Base-by-base conservation (phyloP, 805 yeast species). In the Nakazawaea holstii region DNA sequence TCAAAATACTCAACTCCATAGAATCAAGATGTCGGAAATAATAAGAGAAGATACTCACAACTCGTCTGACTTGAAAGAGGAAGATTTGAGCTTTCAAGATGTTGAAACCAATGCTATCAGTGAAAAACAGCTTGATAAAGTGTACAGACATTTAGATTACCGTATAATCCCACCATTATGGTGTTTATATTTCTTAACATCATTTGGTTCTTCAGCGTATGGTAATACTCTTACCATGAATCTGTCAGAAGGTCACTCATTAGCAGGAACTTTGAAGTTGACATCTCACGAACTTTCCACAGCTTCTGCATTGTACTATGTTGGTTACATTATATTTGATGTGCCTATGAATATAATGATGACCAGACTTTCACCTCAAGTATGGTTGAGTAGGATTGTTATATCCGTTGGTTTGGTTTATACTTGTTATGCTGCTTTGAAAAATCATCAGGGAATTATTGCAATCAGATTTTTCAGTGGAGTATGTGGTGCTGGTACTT, bases 201-300 rank as follows among this genome's bases (percentile, higher is more conserved):
- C 95, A 1, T 87, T 84, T 60, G 95, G 94, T 1, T 72, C 81
- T 4, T 79, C 80, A 29, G 86, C 87, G n/a, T 88, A 84, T 56
- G 95, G 95, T 52, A 77, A 80, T 51, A 76, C 95, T 0, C 70
- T 87, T 50, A 87, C 95, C 7, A 87, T 87, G 95, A 87, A 87
- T 65, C 57, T 60, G 30, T 74, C 68, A 26, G 65, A 60, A 30
- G 80, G 80, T 8, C 90, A 87, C 55, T 84, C 94, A 0, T 63
- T 87, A 49, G 56, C 57, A 1, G 79, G 73, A 51, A 60, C 76
- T 8, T 70, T 87, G 31, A 54, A 68, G 0, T 68, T 86, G 49
- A 69, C 74, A 1, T 17, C 80, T 2, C 79, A 82, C 46, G 77
- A 86, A 52, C 73, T 76, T 0, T 78, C 91, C 2, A 77, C 84